A percentile compares a stretch with the other conserved stretches of the same genome.
phyloP scores from a whole-genome alignment of 2,329 filamentous ascomycete species.

The Hypoxylon sp. region DNA sequence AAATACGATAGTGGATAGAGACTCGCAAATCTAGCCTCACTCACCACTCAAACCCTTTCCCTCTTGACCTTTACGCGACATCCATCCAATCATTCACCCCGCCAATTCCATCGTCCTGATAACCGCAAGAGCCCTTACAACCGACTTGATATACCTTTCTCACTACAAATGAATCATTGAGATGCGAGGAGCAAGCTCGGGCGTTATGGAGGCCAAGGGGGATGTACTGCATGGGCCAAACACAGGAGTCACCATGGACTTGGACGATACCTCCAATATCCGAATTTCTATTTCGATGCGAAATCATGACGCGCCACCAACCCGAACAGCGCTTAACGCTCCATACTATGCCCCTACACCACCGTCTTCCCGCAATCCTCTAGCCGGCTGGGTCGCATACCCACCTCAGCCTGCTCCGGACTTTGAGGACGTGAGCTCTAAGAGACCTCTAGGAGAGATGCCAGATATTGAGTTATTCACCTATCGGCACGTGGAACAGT shows the following conservation, averaged over 20 bases:
- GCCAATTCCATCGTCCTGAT: neutral
- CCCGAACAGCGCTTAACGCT: neutral
- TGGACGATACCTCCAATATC: neutral
- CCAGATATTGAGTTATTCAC: conserved; percentile 25
- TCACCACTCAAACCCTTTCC: neutral
- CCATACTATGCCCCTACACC: conserved; percentile 3
- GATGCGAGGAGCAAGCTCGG: neutral
- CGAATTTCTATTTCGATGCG: neutral
- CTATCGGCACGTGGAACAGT: conserved; percentile 38
- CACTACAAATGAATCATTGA: neutral
- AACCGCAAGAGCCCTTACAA: neutral
- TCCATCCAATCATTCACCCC: neutral
- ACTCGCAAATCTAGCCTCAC: neutral
- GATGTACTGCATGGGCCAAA: neutral
- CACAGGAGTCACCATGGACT: conserved; percentile 2
- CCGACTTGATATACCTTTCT: neutral
- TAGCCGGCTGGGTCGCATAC: conserved; percentile 16
- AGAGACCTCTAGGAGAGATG: neutral
- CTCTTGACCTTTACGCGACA: neutral
- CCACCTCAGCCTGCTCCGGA: conserved; percentile 11
- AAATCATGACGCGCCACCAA: neutral
- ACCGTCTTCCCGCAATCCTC: neutral
- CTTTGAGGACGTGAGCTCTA: conserved; percentile 7
- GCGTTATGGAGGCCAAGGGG: neutral
- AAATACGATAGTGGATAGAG: neutral